These are phyloP conservation scores for Trichocladium uniseriatum DNA, from an alignment of 495 filamentous ascomycete genomes.

Conservation along the genomic window DNA sequence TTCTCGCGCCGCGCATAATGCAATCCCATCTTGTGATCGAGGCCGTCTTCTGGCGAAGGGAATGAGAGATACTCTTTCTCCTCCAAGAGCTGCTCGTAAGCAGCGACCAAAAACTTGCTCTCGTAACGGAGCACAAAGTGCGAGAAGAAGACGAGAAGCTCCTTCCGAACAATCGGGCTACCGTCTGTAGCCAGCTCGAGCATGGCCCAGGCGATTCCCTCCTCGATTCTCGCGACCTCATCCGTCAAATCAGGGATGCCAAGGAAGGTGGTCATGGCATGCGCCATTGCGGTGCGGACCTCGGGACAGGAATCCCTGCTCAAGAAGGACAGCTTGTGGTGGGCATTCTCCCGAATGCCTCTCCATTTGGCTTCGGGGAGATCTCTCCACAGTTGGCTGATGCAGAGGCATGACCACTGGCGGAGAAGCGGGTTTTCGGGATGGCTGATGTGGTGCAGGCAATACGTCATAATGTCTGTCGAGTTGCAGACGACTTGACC, in stretches of 20 bases:
- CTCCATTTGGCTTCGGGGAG: slow-evolving; percentile 89
- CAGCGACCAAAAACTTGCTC: slow-evolving; percentile 82
- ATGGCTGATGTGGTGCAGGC: slow-evolving; percentile 71
- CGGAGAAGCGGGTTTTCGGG: slow-evolving; percentile 77
- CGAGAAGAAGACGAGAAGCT: slow-evolving; percentile 87
- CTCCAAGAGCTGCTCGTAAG: slow-evolving; percentile 82
- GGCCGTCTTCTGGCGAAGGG: slow-evolving; percentile 42
- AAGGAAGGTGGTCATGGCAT: slow-evolving; percentile 86
- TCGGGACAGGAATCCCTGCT: slow-evolving; percentile 88
- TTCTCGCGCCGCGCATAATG: slow-evolving; percentile 44
- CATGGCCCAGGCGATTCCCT: slow-evolving; percentile 73
- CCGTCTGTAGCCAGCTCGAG: slow-evolving; percentile 85
- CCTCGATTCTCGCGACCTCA: slow-evolving; percentile 82
- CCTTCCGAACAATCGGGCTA: slow-evolving; percentile 84
- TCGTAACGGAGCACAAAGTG: slow-evolving; percentile 85
- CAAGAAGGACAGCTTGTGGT: slow-evolving; percentile 65
- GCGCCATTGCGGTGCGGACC: slow-evolving; percentile 84
- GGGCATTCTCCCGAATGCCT: slow-evolving; percentile 75
- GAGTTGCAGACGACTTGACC: slow-evolving; percentile 81
- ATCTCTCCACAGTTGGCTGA: slow-evolving; percentile 91
- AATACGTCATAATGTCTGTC: slow-evolving; percentile 77
- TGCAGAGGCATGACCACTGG: slow-evolving; percentile 94
- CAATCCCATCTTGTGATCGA: slow-evolving; percentile 47
- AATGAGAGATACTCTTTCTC: slow-evolving; percentile 59
- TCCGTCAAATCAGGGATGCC: slow-evolving; percentile 89